Percentiles rank a stretch among this genome's conserved stretches.
Conservation (phyloP, 768 basidiomycete genomes). For the Leucosporidium scottii region DNA sequence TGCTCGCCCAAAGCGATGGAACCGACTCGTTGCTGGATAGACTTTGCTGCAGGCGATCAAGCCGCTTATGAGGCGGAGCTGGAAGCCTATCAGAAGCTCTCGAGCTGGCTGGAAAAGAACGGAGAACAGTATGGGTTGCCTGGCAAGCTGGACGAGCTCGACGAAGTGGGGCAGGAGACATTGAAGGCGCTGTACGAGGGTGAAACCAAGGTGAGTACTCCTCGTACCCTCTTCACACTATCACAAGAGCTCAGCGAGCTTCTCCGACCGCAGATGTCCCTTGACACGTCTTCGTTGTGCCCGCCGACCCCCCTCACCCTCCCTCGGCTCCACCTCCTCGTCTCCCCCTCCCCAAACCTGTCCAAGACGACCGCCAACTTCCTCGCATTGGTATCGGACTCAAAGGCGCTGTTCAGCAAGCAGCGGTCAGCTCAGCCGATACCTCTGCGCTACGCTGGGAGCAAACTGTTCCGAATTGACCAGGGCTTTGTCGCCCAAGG, state of each 20-base stretch:
- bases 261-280: constrained; percentile 11
- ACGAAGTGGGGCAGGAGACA: constrained; percentile 48
- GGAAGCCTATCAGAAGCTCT: constrained; percentile 42
- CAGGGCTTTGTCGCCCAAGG: constrained; percentile 52
- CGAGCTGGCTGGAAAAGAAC: constrained; percentile 43
- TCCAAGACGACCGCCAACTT: constrained; percentile 52
- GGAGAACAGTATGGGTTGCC: constrained; percentile 48
- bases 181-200: constrained; percentile 35
- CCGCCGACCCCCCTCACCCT: constrained; percentile 47
- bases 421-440: constrained; percentile 46
- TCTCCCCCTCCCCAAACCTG: constrained; percentile 45
- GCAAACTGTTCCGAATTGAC: constrained; percentile 49
- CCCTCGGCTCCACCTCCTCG: constrained; percentile 38
- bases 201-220: constrained; percentile 15
- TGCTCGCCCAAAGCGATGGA: neutral
- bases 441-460: constrained; percentile 47
- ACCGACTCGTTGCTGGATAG: constrained; percentile 37
- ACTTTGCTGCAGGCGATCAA: constrained; percentile 47
- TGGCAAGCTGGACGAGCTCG: constrained; percentile 42
- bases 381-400: constrained; percentile 48
- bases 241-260: too few relatives aligned
- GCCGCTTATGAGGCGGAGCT: constrained; percentile 37
- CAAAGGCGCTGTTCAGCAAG: constrained; percentile 48
- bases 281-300: constrained; percentile 43
- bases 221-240: neutral